These are phyloP conservation scores for Warburgia ugandensis DNA, from an alignment of 164 flowering plant genomes.

Conservation along the genomic window DNA sequence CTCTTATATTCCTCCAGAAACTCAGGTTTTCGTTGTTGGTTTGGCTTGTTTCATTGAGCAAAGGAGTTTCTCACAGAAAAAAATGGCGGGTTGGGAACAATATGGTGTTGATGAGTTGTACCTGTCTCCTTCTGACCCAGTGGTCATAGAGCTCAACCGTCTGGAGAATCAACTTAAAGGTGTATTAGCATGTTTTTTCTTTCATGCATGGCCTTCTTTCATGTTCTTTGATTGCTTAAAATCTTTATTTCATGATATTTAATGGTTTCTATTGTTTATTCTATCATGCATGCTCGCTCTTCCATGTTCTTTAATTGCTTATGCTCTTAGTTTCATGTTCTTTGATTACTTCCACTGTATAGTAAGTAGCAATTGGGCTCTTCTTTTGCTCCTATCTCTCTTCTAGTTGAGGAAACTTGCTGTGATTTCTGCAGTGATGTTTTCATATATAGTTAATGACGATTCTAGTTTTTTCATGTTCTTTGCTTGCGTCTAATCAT, in stretches of 20 bases:
- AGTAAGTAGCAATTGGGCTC: not conserved
- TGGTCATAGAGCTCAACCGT: conserved; percentile 62
- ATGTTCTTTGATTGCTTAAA: not conserved
- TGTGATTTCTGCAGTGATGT: too few species aligned
- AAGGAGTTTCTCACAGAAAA: conserved; percentile 9
- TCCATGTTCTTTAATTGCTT: not conserved
- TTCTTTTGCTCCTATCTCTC: too few species aligned
- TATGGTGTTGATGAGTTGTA: conserved; percentile 22
- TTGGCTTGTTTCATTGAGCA: conserved; percentile 3
- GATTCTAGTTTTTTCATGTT: too few species aligned
- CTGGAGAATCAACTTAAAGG: conserved; percentile 81
- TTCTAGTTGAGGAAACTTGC: too few species aligned
- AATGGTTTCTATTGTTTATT: not conserved
- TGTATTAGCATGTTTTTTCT: conserved; percentile 7
- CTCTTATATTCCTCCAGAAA: conserved; percentile 8
- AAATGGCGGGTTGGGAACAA: conserved; percentile 39
- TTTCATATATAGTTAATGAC: too few species aligned
- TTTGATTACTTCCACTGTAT: not conserved
- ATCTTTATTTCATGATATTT: too few species aligned
- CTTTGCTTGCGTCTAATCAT: too few species aligned
- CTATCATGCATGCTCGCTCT: not conserved
- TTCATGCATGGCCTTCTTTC: not conserved
- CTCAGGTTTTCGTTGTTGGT: conserved; percentile 8
- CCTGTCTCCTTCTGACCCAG: conserved; percentile 47
- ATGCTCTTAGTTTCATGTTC: not conserved